A percentile compares a stretch with the other conserved stretches of the same genome.
phyloP scores from a whole-genome alignment of 257 asterid genomes.

The Linderniella brevidens region DNA sequence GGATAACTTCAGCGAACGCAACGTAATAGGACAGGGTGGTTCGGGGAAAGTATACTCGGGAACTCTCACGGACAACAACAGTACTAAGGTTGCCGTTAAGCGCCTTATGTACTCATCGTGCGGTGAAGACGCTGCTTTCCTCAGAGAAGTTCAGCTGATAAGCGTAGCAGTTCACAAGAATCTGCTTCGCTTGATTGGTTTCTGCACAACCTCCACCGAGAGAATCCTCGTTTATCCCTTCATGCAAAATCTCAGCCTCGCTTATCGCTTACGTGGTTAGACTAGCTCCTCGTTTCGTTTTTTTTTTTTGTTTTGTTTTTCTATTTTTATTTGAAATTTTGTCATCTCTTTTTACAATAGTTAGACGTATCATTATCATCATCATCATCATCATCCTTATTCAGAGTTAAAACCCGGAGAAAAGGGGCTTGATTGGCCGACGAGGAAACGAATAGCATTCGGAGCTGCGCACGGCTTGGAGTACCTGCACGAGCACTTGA shows the following conservation, averaged over 20 bases:
- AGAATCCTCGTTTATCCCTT: slow-evolving; percentile 79
- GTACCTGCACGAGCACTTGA: slow-evolving; percentile 87
- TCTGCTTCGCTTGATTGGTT: slow-evolving; percentile 65
- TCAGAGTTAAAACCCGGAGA: slow-evolving; percentile 72
- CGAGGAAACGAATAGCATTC: slow-evolving; percentile 56
- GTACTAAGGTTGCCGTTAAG: slow-evolving; percentile 55
- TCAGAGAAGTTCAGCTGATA: slow-evolving; percentile 60
- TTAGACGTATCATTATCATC: too few relatives aligned
- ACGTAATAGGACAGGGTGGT: slow-evolving; percentile 85
- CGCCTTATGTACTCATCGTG: slow-evolving; percentile 82
- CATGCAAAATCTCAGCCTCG: slow-evolving; percentile 81
- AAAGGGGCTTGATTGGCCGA: slow-evolving; percentile 62
- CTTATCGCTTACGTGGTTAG: slow-evolving; percentile 69
- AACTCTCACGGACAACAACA: slow-evolving; percentile 24
- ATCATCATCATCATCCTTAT: background rate
- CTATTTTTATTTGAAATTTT: too few relatives aligned
- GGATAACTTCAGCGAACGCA: slow-evolving; percentile 43
- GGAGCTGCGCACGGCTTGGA: slow-evolving; percentile 88
- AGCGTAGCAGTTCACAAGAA: slow-evolving; percentile 82
- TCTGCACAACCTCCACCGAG: slow-evolving; percentile 64
- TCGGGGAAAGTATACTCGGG: slow-evolving; percentile 80
- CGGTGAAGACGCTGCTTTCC: slow-evolving; percentile 88
- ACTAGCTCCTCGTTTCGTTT: background rate
- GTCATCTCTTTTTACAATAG: background rate
- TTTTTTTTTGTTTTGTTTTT: too few relatives aligned